Conservation (phyloP, 768 basidiomycete genomes). For the Artomyces pyxidatus region DNA sequence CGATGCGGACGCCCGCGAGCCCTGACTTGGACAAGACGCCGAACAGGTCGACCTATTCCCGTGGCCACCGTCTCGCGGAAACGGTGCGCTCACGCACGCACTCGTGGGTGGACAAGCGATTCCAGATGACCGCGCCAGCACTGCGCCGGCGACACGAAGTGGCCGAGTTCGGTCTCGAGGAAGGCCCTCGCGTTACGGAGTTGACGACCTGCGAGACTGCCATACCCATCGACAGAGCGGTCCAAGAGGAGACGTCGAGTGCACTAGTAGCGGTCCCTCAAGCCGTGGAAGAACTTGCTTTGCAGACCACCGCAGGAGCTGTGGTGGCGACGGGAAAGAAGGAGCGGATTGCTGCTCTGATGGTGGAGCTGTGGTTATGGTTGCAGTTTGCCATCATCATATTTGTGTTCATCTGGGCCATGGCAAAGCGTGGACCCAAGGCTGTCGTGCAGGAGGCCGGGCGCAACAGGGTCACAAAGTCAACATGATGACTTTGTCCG, state of each 20-base stretch:
- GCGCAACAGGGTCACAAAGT: conserved; percentile 11
- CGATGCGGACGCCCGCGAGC: conserved; percentile 6
- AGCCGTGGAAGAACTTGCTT: neutral
- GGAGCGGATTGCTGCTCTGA: conserved; percentile 30
- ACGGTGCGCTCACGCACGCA: conserved; percentile 52
- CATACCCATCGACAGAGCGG: too few species aligned
- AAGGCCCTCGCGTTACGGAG: conserved; percentile 1
- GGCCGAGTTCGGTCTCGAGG: neutral
- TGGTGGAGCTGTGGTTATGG: conserved; percentile 80
- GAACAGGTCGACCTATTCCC: conserved; percentile 7
- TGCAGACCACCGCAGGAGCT: neutral
- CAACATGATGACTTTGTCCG: neutral
- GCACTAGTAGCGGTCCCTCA: neutral
- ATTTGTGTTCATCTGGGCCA: conserved; percentile 69
- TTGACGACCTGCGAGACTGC: neutral
- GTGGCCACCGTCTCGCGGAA: conserved; percentile 31
- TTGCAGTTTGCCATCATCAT: conserved; percentile 72
- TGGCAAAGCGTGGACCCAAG: conserved; percentile 72
- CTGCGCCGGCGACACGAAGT: neutral
- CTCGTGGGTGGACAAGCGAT: conserved; percentile 52
- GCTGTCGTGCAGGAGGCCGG: conserved; percentile 47
- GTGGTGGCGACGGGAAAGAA: conserved; percentile 8
- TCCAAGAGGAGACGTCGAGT: too few species aligned
- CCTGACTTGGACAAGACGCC: conserved; percentile 14
- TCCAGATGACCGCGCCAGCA: conserved; percentile 25